Evolutionary conservation across 2,329 filamentous ascomycete genomes (phyloP).

Genomic region (Pseudocercospora eumusae): DNA sequence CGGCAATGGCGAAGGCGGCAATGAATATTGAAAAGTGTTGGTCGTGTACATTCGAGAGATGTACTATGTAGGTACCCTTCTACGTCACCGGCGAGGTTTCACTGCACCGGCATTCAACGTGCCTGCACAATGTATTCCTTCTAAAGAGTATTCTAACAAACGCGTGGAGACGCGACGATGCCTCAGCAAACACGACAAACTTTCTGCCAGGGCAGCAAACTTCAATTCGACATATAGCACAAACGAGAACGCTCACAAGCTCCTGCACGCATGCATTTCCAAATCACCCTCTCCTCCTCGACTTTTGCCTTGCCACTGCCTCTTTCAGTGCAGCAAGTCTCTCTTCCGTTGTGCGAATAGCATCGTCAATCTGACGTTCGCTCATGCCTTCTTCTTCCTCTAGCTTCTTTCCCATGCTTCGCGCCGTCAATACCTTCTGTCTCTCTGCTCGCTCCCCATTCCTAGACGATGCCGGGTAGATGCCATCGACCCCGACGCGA

Average conservation of each 20-base stretch:
- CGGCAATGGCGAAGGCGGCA: not conserved
- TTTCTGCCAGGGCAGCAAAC: not conserved
- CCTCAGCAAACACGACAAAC: not conserved
- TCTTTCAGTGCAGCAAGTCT: conserved; percentile 74
- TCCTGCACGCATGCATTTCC: conserved; percentile 14
- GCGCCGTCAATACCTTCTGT: conserved; percentile 34
- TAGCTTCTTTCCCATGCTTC: conserved; percentile 32
- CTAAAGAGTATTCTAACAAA: no score
- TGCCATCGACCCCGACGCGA: conserved; percentile 69
- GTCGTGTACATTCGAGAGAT: not conserved
- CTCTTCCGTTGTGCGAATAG: conserved; percentile 84
- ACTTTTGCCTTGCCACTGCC: conserved; percentile 64
- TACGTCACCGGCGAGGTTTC: conserved; percentile 5
- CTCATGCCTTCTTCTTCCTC: conserved; percentile 69
- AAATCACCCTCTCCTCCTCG: conserved; percentile 19
- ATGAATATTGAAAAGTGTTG: not conserved
- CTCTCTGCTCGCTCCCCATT: conserved; percentile 28
- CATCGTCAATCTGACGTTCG: conserved; percentile 77
- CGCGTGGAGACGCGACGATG: not conserved
- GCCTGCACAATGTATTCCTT: not conserved
- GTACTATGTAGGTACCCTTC: not conserved
- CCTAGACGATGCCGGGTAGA: conserved; percentile 32
- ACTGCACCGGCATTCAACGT: not conserved
- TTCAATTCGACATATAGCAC: conserved; percentile 4
- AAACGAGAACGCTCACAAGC: conserved; percentile 32